Percentiles rank a stretch among this genome's conserved stretches.
phyloP scores from a whole-genome alignment of 768 basidiomycete species.

The Tulasnella calospora region DNA sequence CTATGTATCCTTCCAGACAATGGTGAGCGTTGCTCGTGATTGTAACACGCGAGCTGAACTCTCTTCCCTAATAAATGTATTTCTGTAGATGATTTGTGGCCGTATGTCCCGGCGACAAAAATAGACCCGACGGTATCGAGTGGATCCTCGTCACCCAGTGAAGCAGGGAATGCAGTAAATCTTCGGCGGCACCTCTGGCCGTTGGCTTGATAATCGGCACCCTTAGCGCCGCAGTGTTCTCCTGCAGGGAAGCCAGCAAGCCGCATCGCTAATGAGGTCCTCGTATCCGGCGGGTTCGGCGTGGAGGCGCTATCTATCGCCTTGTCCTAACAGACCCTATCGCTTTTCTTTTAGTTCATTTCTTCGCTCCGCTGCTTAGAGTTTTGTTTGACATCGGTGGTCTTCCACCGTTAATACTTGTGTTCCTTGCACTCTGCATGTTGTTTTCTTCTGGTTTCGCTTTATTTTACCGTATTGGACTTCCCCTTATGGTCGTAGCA shows the following conservation, averaged over 20 bases:
- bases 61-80: background rate
- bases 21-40: constrained; percentile 43
- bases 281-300: background rate
- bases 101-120: constrained; percentile 43
- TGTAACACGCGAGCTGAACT: background rate
- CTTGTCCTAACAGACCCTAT: background rate
- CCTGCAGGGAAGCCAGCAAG: background rate
- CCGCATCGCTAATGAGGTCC: background rate
- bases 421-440: background rate
- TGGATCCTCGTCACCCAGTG: constrained; percentile 38
- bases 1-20: constrained; percentile 62
- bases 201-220: constrained; percentile 51
- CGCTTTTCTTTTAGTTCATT: background rate
- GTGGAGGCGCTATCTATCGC: background rate
- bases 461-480: background rate
- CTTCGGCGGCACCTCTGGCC: constrained; percentile 37
- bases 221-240: constrained; percentile 37
- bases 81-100: constrained; percentile 16
- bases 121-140: constrained; percentile 32
- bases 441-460: background rate
- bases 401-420: background rate
- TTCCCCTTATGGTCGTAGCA: background rate
- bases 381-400: background rate
- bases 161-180: background rate
- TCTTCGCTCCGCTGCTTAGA: background rate